phyloP scores from a whole-genome alignment of 805 yeast species.

The Wickerhamiella occidentalis region DNA sequence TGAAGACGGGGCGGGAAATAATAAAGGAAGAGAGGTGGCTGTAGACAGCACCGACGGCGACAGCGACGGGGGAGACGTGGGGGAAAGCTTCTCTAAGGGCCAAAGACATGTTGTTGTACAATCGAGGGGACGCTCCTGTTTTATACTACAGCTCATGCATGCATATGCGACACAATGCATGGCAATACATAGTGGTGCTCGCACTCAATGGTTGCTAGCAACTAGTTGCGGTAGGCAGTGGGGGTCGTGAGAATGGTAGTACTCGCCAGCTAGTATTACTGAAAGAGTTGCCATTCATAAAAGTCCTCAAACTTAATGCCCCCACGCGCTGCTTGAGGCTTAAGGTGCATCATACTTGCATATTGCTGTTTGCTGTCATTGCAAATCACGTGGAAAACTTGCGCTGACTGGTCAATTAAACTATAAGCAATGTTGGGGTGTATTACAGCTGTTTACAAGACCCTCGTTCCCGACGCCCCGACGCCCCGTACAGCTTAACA shows the following conservation, averaged over 20 bases:
- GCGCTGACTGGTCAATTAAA: not conserved
- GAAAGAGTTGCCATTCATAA: not conserved
- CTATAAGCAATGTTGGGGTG: not conserved
- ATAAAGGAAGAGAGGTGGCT: constrained; percentile 28
- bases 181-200: not conserved
- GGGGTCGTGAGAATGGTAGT: not conserved
- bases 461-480: too few species aligned
- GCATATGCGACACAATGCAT: constrained; percentile 6
- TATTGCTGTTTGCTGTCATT: constrained; percentile 8
- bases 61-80: constrained; percentile 23
- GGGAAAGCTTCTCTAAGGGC: constrained; percentile 20
- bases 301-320: too few species aligned
- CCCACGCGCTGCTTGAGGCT: not conserved
- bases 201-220: not conserved
- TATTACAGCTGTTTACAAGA: not conserved
- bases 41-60: constrained; percentile 33
- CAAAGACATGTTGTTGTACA: constrained; percentile 17
- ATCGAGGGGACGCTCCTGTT: not conserved
- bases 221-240: not conserved
- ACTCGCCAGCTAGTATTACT: not conserved
- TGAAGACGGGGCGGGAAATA: constrained; percentile 30
- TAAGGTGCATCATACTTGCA: not conserved
- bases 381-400: constrained; percentile 1
- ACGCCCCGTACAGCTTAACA: too few species aligned
- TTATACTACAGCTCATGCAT: constrained; percentile 7